A percentile compares a stretch with the other conserved stretches of the same genome.
phyloP scores from a whole-genome alignment of 306 rosid species.

The Pueraria montana region DNA sequence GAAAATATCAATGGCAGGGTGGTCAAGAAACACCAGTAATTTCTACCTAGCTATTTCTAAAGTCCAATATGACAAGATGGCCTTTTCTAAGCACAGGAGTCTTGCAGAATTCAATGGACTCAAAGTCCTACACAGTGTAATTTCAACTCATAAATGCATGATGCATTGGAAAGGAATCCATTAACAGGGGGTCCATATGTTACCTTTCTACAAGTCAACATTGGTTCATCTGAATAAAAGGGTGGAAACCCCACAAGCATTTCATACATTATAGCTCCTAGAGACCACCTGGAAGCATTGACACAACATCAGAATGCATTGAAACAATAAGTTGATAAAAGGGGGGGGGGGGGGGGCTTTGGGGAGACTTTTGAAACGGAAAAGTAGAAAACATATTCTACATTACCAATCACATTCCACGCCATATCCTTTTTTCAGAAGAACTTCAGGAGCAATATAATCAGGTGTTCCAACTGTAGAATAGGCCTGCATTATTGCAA shows the following conservation, averaged over 20 bases:
- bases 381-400: conserved; percentile 17
- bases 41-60: conserved; percentile 6
- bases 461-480: conserved; percentile 96
- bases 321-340: background rate
- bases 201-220: conserved; percentile 92
- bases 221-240: conserved; percentile 87
- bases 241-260: conserved; percentile 96
- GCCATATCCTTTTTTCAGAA: conserved; percentile 88
- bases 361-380: conserved; percentile 2
- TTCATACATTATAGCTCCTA: conserved; percentile 96
- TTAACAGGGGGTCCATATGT: conserved; percentile 22
- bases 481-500: conserved; percentile 71
- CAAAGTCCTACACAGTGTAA: background rate
- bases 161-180: conserved; percentile 34
- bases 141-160: conserved; percentile 23
- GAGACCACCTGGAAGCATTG: conserved; percentile 83
- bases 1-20: conserved; percentile 23
- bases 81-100: background rate
- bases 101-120: conserved; percentile 7
- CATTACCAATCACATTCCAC: conserved; percentile 89
- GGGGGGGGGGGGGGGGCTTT: background rate
- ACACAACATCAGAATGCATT: conserved; percentile 40
- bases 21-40: conserved; percentile 19
- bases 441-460: conserved; percentile 91
- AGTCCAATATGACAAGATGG: conserved; percentile 13